phyloP scores from a whole-genome alignment of 2,329 filamentous ascomycete species.

The Fusarium sacchari region DNA sequence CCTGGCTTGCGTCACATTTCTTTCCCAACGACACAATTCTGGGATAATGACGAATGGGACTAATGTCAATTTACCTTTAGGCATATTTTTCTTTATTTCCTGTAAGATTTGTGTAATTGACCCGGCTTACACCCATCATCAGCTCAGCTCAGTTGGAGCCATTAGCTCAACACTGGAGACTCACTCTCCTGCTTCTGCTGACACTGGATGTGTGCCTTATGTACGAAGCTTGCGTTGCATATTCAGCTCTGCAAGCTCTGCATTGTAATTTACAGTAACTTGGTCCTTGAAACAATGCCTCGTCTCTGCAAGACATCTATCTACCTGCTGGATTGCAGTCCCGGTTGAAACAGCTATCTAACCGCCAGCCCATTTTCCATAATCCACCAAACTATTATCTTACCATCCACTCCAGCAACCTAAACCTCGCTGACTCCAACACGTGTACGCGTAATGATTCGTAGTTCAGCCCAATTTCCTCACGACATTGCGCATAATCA shows the following conservation, averaged over 20 bases:
- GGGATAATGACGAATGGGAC: not conserved
- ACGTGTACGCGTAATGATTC: slow-evolving; percentile 14
- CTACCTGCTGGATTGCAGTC: not conserved
- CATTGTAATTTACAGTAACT: not conserved
- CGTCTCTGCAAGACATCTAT: not conserved
- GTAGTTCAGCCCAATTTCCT: not conserved
- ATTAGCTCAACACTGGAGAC: not conserved
- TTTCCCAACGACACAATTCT: too few species aligned
- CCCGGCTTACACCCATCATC: not conserved
- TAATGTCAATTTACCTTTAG: not conserved
- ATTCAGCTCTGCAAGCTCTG: not conserved
- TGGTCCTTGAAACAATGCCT: not conserved
- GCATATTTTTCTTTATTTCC: not conserved
- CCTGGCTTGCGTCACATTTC: not conserved
- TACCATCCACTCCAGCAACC: slow-evolving; percentile 13
- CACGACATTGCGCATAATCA: not conserved
- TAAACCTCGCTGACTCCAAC: not conserved
- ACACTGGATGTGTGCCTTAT: not conserved
- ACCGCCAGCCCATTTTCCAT: not conserved
- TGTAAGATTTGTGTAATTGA: not conserved
- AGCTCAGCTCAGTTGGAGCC: too few species aligned
- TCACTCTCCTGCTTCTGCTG: not conserved
- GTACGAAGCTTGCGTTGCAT: not conserved
- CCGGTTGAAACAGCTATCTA: not conserved
- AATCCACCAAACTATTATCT: slow-evolving; percentile 7